Percentiles rank a stretch among this genome's conserved stretches.
Evolutionary conservation across 805 yeast species (phyloP).

Genomic region (Grigorovia humatica): DNA sequence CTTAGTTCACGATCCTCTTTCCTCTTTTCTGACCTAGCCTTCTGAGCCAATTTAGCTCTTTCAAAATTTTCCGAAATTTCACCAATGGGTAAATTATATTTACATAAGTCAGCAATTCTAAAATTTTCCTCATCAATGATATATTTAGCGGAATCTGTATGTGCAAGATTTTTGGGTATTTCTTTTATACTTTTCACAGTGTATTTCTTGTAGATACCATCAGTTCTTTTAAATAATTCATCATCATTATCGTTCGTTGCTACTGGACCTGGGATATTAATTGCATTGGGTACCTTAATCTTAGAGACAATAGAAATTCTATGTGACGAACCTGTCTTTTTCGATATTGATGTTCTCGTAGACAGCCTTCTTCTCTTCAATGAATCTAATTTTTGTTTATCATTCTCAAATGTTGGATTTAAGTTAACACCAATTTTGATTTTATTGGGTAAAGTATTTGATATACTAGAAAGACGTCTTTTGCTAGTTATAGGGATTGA

Average conservation of each 20-base stretch:
- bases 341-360: conserved; percentile 13
- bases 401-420: conserved; percentile 13
- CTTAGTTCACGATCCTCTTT: conserved; percentile 31
- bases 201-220: conserved; percentile 21
- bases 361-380: conserved; percentile 25
- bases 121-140: conserved; percentile 43
- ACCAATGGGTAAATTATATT: conserved; percentile 58
- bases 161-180: conserved; percentile 30
- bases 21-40: conserved; percentile 26
- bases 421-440: conserved; percentile 6
- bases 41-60: conserved; percentile 44
- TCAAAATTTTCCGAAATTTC: conserved; percentile 47
- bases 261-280: conserved; percentile 10
- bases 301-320: conserved; percentile 28
- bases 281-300: conserved; percentile 10
- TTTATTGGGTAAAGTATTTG: conserved; percentile 10
- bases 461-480: conserved; percentile 20
- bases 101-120: conserved; percentile 63
- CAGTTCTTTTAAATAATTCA: conserved; percentile 15
- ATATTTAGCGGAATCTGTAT: conserved; percentile 34
- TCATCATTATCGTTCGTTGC: conserved; percentile 9
- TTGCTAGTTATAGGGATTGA: neutral
- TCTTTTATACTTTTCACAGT: conserved; percentile 31
- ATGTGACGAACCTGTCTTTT: conserved; percentile 22
- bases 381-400: conserved; percentile 19